These are phyloP conservation scores for Allium sativum DNA, from an alignment of 106 monocot species.

Conservation along the genomic window DNA sequence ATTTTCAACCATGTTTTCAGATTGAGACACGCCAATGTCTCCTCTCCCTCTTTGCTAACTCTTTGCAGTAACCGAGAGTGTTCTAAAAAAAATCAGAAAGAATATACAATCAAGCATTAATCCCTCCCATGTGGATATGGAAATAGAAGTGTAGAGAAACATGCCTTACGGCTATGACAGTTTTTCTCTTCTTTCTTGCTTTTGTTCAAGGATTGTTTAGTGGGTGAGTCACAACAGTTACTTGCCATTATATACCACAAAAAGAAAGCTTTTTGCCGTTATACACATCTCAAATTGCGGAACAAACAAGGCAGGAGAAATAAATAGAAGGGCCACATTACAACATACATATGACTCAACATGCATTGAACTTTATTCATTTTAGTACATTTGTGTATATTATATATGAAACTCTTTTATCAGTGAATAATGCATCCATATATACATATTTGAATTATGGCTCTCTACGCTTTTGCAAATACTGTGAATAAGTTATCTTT, in stretches of 20 bases:
- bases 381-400: neutral
- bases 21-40: slow-evolving; percentile 52
- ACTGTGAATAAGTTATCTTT: neutral
- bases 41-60: neutral
- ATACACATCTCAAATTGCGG: slow-evolving; percentile 10
- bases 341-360: neutral
- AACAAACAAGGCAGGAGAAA: slow-evolving; percentile 12
- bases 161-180: neutral
- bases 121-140: neutral
- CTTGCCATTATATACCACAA: neutral
- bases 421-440: slow-evolving; percentile 4
- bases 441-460: neutral
- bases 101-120: too few species aligned
- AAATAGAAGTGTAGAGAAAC: neutral
- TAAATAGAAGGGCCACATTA: neutral
- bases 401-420: neutral
- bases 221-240: neutral
- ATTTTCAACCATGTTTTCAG: slow-evolving; percentile 20
- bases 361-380: neutral
- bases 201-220: neutral
- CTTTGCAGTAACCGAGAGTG: neutral
- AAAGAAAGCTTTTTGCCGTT: neutral
- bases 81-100: neutral
- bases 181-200: neutral
- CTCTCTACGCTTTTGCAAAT: neutral